Percentiles rank a stretch among this genome's conserved stretches.
Evolutionary conservation across 225 moss, liverwort and hornwort species (phyloP).

Genomic region (Bryum argenteum): DNA sequence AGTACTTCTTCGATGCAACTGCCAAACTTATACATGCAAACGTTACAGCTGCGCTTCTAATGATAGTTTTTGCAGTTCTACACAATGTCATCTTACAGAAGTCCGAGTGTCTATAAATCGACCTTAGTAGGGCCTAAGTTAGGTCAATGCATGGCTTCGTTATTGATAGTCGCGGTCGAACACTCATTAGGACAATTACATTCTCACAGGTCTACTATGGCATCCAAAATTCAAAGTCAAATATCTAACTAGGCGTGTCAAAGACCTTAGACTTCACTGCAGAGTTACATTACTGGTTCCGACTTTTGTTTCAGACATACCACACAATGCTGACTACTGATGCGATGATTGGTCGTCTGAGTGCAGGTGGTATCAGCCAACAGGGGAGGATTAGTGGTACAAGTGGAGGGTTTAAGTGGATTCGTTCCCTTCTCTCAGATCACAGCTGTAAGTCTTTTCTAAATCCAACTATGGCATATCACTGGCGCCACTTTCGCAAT

Average conservation of each 20-base stretch:
- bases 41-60: not conserved
- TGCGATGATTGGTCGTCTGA: conserved; percentile 13
- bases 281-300: not conserved
- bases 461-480: too few species aligned
- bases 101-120: not conserved
- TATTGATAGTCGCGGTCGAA: not conserved
- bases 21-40: not conserved
- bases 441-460: conserved; percentile 51
- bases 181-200: not conserved
- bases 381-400: conserved; percentile 85
- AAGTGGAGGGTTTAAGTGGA: conserved; percentile 85
- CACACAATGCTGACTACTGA: conserved; percentile 6
- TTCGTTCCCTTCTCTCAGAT: conserved; percentile 97
- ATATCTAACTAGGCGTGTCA: not conserved
- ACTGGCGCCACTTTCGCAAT: not conserved
- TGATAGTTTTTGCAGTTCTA: not conserved
- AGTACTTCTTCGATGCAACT: not conserved
- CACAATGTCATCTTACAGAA: not conserved
- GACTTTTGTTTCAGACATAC: not conserved
- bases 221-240: not conserved
- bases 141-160: not conserved
- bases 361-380: conserved; percentile 74
- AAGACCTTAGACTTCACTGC: not conserved
- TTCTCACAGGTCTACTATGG: not conserved
- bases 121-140: not conserved